Evolutionary conservation across 768 basidiomycete genomes (phyloP).

Genomic region (Gloeopeniophorella convolvens): DNA sequence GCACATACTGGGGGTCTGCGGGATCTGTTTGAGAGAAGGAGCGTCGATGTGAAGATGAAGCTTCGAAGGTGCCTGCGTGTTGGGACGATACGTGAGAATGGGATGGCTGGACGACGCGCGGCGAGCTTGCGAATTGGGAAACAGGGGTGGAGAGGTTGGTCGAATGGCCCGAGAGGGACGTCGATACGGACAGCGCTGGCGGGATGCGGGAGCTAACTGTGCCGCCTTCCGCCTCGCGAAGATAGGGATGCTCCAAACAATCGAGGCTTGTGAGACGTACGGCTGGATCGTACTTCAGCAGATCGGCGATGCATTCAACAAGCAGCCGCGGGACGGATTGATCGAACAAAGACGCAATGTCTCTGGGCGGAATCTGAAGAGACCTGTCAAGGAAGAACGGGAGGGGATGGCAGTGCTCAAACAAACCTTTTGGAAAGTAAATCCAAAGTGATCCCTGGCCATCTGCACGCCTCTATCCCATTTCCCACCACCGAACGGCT

Average conservation of each 20-base stretch:
- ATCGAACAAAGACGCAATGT: constrained; percentile 71
- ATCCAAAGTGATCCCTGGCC: constrained; percentile 72
- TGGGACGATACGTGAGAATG: constrained; percentile 15
- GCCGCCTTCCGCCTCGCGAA: constrained; percentile 67
- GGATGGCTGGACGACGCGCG: constrained; percentile 13
- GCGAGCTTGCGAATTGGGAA: constrained; percentile 18
- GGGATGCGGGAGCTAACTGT: constrained; percentile 7
- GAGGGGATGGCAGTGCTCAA: constrained; percentile 1
- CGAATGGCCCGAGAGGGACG: constrained; percentile 35
- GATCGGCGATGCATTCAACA: constrained; percentile 85
- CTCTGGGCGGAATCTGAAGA: constrained; percentile 53
- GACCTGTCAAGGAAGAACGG: constrained; percentile 7
- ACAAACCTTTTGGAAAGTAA: constrained; percentile 83
- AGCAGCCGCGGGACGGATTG: constrained; percentile 70
- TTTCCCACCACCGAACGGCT: constrained; percentile 74
- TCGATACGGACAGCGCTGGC: constrained; percentile 15
- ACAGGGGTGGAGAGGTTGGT: constrained; percentile 16
- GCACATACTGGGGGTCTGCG: constrained; percentile 14
- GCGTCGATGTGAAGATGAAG: constrained; percentile 19
- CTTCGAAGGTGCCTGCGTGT: constrained; percentile 4
- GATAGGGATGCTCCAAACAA: constrained; percentile 86
- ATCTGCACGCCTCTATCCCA: constrained; percentile 85
- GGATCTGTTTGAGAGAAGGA: constrained; percentile 14
- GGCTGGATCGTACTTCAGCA: constrained; percentile 89
- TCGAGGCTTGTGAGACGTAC: constrained; percentile 78